Evolutionary conservation across 208 protist genomes (phyloP).

Genomic region (Leishmania martiniquensis): DNA sequence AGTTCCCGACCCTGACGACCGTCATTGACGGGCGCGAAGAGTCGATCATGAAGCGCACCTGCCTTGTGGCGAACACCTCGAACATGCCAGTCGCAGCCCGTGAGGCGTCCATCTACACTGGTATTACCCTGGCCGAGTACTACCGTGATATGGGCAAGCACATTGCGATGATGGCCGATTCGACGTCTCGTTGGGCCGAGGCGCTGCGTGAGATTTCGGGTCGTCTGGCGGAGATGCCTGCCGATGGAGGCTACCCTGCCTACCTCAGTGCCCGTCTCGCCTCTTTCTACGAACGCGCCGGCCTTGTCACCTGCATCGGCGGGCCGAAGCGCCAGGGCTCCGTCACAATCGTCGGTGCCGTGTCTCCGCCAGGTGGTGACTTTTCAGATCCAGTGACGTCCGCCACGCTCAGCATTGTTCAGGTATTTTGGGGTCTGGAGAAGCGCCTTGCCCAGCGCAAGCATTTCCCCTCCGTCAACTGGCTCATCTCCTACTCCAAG

Average conservation of each 20-base stretch:
- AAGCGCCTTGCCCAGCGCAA: conserved; percentile 99
- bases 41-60: conserved; percentile 99
- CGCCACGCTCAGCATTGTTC: conserved; percentile 99
- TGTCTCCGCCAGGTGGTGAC: conserved; percentile 99
- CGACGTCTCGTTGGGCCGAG: conserved; percentile 99
- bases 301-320: conserved; percentile 96
- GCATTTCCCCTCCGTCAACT: conserved; percentile 99
- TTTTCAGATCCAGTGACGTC: conserved; percentile 99
- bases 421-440: conserved; percentile 99
- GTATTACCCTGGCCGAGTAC: conserved; percentile 99
- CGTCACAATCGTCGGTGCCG: conserved; percentile 99
- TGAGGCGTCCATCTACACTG: conserved; percentile 99
- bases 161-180: conserved; percentile 99
- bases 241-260: conserved; percentile 99
- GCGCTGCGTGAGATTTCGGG: conserved; percentile 99
- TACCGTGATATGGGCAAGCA: conserved; percentile 99
- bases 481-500: conserved; percentile 99
- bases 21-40: conserved; percentile 96
- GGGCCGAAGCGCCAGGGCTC: conserved; percentile 96
- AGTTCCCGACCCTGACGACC: conserved; percentile 98
- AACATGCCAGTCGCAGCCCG: conserved; percentile 99
- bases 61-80: conserved; percentile 99
- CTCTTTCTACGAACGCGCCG: conserved; percentile 99
- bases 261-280: conserved; percentile 99
- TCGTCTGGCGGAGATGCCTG: conserved; percentile 99